Evolutionary conservation across 75 land plant species (phyloP).

Genomic region (Pinus taeda): DNA sequence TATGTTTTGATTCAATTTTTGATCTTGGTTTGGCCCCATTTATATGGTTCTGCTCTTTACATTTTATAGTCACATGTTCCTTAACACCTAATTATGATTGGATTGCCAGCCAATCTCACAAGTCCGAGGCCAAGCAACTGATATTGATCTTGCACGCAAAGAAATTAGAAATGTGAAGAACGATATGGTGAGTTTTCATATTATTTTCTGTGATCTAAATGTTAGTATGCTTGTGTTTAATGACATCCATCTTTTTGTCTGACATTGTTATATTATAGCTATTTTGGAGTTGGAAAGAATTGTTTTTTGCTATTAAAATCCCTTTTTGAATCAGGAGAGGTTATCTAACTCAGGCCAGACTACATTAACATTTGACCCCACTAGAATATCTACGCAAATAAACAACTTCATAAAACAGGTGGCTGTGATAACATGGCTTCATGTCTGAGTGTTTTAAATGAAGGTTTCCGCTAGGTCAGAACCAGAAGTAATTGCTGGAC

Average conservation of each 20-base stretch:
- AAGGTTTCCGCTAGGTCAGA: no score
- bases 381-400: no score
- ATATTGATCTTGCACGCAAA: slow-evolving; percentile 77
- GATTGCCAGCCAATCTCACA: slow-evolving; percentile 77
- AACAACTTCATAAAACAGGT: no score
- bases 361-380: no score
- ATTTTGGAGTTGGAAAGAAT: not conserved
- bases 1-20: not conserved
- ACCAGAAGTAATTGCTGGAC: no score
- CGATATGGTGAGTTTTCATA: slow-evolving; percentile 49
- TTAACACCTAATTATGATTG: not conserved
- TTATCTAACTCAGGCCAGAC: no score
- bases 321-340: no score
- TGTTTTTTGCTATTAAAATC: not conserved
- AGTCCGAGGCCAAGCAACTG: slow-evolving; percentile 88
- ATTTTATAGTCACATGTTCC: not conserved
- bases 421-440: no score
- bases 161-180: slow-evolving; percentile 79
- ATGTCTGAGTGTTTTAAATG: no score
- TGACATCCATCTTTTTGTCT: not conserved
- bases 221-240: not conserved
- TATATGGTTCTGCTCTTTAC: not conserved
- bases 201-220: not conserved
- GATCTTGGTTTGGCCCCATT: not conserved
- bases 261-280: not conserved